Base-by-base conservation (phyloP, 2,329 filamentous ascomycete genomes). In the Neonectria ditissima region DNA sequence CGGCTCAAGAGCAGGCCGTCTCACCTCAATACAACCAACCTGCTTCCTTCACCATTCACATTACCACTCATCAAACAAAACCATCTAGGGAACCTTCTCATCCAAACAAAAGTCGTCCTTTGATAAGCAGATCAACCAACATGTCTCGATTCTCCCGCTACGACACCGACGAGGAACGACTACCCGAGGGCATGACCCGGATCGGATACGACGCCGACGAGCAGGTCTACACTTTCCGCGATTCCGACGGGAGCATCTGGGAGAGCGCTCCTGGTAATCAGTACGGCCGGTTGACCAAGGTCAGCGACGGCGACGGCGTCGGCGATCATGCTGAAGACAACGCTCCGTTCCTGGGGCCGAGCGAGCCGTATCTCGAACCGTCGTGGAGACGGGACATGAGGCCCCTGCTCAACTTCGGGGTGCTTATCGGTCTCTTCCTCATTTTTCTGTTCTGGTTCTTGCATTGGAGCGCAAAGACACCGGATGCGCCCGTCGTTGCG, bases 381-480 rank as follows among this genome's bases (percentile, higher is more conserved):
- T 83, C 86, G 6, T 84, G 86, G 81, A 80, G 86, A 30, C 80
- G 81, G 34, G 82, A 85, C 63, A 77, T 85, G 77, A 81, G 80
- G 77, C 84, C 84, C n/a, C 77, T 89, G 66, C 78, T 89, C 70
- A 87, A 87, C 71, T 89, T 88, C 75, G 85, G 84, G 57, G 74
- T 88, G 64, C 74, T 89, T 37, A 79, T 87, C 56, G 78, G 85
- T 4, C 69, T 87, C 16, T 84, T 82, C 63, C 74, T 89, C 51
- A 70, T 88, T 34, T 72, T 81, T 18, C 69, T 88, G 45, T 81
- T 84, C 63, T 86, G 82, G 81, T 82, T 81, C 73, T 76, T 86
- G 18, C 74, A 77, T 60, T 71, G 74, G 58, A 74, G 73, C 2
- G 70, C 78, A 0, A 70, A 71, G 13, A 45, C 67, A 2, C n/a